Evolutionary conservation across 805 yeast genomes (phyloP).

Genomic region (Candida coquimbonensis): DNA sequence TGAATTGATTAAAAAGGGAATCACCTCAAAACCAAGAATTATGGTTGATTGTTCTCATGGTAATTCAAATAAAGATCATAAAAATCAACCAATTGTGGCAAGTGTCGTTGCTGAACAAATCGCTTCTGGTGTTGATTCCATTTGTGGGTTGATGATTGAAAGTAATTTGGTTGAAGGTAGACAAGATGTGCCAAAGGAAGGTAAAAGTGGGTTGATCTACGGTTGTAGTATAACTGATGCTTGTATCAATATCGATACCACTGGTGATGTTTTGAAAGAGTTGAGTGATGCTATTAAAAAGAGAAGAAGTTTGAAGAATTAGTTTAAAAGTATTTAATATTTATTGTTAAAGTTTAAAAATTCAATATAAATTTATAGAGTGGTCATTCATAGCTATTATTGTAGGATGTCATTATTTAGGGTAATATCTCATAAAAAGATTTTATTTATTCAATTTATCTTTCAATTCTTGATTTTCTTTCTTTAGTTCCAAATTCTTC

Average conservation of each 20-base stretch:
- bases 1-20: constrained; percentile 42
- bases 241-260: constrained; percentile 86
- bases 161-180: constrained; percentile 87
- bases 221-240: constrained; percentile 98
- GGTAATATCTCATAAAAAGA: not conserved
- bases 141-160: constrained; percentile 97
- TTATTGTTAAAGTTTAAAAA: not conserved
- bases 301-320: constrained; percentile 44
- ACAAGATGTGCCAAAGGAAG: constrained; percentile 78
- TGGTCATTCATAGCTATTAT: too few relatives aligned
- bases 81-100: constrained; percentile 89
- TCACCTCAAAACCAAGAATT: constrained; percentile 46
- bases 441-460: not conserved
- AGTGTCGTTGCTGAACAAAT: constrained; percentile 73
- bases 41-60: constrained; percentile 99
- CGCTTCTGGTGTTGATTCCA: constrained; percentile 59
- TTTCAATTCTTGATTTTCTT: constrained; percentile 14
- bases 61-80: constrained; percentile 83
- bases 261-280: constrained; percentile 61
- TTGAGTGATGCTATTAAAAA: constrained; percentile 75
- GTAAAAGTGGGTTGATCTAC: constrained; percentile 69
- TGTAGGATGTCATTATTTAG: too few relatives aligned
- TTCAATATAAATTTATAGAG: not conserved
- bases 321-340: not conserved
- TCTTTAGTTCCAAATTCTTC: constrained; percentile 42